These are phyloP conservation scores for Graphiopsis chlorocephala DNA, from an alignment of 2,329 filamentous ascomycete species.

Conservation along the genomic window DNA sequence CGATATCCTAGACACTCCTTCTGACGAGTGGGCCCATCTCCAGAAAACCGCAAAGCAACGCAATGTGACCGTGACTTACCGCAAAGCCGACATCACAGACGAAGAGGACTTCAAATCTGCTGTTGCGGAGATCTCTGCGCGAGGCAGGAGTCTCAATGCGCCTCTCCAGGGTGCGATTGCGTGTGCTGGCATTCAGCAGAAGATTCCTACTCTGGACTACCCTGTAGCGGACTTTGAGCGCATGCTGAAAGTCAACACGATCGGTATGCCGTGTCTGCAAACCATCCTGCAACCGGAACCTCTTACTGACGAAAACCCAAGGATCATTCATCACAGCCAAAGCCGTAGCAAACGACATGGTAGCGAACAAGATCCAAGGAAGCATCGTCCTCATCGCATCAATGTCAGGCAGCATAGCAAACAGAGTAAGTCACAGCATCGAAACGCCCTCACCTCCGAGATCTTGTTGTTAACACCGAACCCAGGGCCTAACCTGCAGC, in stretches of 20 bases:
- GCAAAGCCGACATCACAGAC: conserved; percentile 17
- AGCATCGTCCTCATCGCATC: conserved; percentile 40
- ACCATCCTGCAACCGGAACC: background rate
- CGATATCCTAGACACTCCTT: conserved; percentile 16
- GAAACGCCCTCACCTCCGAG: background rate
- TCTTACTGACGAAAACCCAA: conserved; percentile 9
- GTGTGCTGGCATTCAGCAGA: conserved; percentile 29
- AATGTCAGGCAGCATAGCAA: conserved; percentile 37
- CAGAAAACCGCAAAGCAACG: conserved; percentile 54
- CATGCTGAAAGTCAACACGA: conserved; percentile 38
- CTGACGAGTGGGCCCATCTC: conserved; percentile 8
- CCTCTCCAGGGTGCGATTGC: conserved; percentile 37
- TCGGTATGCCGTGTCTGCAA: background rate
- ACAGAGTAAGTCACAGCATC: conserved; percentile 28
- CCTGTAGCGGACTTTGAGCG: conserved; percentile 33
- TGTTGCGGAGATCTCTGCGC: conserved; percentile 10
- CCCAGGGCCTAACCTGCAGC: conserved; percentile 42
- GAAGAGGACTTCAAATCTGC: conserved; percentile 12
- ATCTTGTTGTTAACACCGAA: background rate
- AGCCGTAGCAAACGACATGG: conserved; percentile 34
- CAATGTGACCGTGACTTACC: conserved; percentile 10
- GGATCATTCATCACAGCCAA: conserved; percentile 38
- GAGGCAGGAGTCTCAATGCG: conserved; percentile 6
- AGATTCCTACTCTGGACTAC: conserved; percentile 33
- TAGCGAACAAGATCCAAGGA: conserved; percentile 31